Base-by-base conservation (phyloP, 345 rosid species). In the Hypericum androsaemum region DNA sequence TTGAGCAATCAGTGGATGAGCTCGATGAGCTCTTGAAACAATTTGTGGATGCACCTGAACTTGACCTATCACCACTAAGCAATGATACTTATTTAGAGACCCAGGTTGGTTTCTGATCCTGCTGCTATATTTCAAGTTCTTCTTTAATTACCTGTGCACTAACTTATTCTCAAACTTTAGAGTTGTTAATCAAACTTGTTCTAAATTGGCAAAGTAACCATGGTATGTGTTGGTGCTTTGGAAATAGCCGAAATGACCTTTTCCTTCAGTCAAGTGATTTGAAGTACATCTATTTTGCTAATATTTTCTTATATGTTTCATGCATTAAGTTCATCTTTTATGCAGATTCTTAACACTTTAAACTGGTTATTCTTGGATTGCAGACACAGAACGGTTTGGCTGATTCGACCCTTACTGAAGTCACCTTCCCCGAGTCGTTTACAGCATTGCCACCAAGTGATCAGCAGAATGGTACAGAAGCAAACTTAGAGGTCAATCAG, bases 1-100 rank as follows among this genome's bases (percentile, higher is more conserved):
- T 37, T 39, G 70, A 61, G 54, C 57, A 62, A 55, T 44, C 43
- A n/a, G 28, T 66, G 43, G 48, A 60, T 72, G 88, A 71, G 64
- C 32, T 77, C 10, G 79, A 73, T 47, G 88, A 76, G 55, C 37
- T 79, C 28, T 52, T 79, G 64, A 76, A 52, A 28, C 78, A 69
- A 51, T 52, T 74, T 9, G 41, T 46, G 2, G 74, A 62, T 41
- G 81, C 64, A 60, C 56, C 73, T 62, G 67, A 43, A 10, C 63
- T 47, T 53, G 52, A 58, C 45, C 66, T 41, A 32, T 56, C 40
- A 11, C 71, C 16, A 54, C 39, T 32, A 9, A 40, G 37, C 43
- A 35, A 54, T 42, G 7, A 5, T 64, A 37, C 41, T 49, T 9
- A 32, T 51, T 50, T 47, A 36, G 37, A 48, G 8, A 71, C 62